phyloP scores from a whole-genome alignment of 805 yeast genomes.

The Starmerella etchellsii region DNA sequence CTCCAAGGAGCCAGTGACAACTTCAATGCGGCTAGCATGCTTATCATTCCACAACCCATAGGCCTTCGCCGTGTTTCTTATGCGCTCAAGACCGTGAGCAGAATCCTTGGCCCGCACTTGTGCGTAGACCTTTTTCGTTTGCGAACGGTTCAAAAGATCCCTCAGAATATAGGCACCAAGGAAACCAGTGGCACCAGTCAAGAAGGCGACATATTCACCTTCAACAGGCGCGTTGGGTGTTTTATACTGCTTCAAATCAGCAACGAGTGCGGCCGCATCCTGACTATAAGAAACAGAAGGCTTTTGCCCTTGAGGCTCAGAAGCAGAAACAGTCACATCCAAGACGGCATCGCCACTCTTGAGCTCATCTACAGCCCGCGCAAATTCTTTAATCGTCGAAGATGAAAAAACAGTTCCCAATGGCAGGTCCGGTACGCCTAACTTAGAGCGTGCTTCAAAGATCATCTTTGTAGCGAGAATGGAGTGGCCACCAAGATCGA shows the following conservation, averaged over 20 bases:
- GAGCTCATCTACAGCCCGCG: constrained; percentile 53
- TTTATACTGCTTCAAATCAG: constrained; percentile 36
- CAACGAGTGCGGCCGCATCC: constrained; percentile 52
- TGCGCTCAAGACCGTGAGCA: constrained; percentile 60
- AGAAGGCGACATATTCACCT: constrained; percentile 45
- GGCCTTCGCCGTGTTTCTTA: constrained; percentile 59
- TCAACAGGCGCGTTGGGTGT: constrained; percentile 31
- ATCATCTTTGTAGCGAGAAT: constrained; percentile 95
- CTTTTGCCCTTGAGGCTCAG: constrained; percentile 20
- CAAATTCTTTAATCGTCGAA: constrained; percentile 73
- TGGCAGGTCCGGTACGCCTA: constrained; percentile 64
- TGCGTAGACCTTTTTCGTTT: constrained; percentile 51
- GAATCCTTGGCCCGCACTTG: constrained; percentile 79
- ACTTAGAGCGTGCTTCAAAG: constrained; percentile 68
- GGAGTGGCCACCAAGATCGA: constrained; percentile 96
- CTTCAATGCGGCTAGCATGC: constrained; percentile 46
- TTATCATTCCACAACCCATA: constrained; percentile 68
- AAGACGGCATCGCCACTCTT: constrained; percentile 31
- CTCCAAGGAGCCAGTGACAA: constrained; percentile 75
- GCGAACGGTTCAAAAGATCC: constrained; percentile 52
- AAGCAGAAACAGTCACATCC: constrained; percentile 20
- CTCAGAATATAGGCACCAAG: constrained; percentile 78
- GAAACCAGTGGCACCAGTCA: constrained; percentile 96
- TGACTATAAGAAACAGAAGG: constrained; percentile 41
- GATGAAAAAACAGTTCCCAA: constrained; percentile 78